Conservation (phyloP, 192 early-diverging fungal species). For the Umbelopsis isabellina region DNA sequence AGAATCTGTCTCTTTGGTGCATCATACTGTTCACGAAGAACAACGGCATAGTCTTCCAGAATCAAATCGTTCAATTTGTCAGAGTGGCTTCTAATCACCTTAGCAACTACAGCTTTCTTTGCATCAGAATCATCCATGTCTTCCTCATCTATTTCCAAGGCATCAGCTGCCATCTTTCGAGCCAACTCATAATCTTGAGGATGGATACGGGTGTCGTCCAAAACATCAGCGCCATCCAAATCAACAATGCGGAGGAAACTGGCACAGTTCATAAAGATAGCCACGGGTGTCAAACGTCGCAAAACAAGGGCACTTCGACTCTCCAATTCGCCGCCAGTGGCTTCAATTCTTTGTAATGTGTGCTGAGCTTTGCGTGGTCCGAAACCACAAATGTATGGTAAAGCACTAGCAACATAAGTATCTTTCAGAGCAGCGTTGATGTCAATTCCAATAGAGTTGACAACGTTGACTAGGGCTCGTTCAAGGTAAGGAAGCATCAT, state of each 20-base stretch:
- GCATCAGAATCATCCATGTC: conserved; percentile 69
- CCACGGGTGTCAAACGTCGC: conserved; percentile 63
- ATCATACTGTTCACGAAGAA: conserved; percentile 73
- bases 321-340: conserved; percentile 51
- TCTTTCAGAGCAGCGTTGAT: conserved; percentile 77
- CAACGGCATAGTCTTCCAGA: conserved; percentile 88
- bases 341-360: conserved; percentile 68
- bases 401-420: conserved; percentile 67
- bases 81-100: conserved; percentile 75
- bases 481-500: conserved; percentile 70
- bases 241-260: conserved; percentile 87
- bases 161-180: conserved; percentile 95
- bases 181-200: conserved; percentile 95
- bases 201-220: conserved; percentile 96
- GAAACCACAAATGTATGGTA: conserved; percentile 91
- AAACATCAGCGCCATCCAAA: conserved; percentile 65
- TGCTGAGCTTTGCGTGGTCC: conserved; percentile 91
- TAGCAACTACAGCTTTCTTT: conserved; percentile 76
- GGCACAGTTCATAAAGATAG: conserved; percentile 92
- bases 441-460: conserved; percentile 86
- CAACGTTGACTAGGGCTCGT: conserved; percentile 85
- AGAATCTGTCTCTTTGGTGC: conserved; percentile 83
- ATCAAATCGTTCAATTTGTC: conserved; percentile 85
- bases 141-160: conserved; percentile 87
- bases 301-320: conserved; percentile 73